Percentiles rank a stretch among this genome's conserved stretches.
These are phyloP conservation scores for Plectosphaerella plurivora DNA, from an alignment of 2,329 filamentous ascomycete species.

Conservation along the genomic window DNA sequence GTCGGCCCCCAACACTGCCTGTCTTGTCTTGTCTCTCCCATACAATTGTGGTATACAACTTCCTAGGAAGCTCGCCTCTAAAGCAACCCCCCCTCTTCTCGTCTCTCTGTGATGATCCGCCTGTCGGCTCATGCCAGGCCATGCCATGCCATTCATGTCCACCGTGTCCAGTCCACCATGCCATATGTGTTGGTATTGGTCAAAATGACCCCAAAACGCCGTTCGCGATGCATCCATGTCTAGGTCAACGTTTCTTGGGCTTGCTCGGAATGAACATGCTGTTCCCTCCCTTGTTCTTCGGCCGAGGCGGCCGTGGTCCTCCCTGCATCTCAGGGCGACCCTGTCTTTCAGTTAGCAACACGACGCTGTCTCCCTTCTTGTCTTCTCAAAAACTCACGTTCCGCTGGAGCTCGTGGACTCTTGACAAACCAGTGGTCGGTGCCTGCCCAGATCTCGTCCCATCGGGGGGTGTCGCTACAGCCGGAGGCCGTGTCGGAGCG, in stretches of 20 bases:
- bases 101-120: no score
- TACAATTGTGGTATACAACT: no score
- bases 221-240: background rate
- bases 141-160: no score
- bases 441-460: slow-evolving; percentile 10
- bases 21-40: no score
- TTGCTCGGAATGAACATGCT: background rate
- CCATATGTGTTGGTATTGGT: background rate
- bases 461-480: slow-evolving; percentile 12
- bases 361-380: no score
- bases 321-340: background rate
- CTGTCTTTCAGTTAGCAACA: background rate
- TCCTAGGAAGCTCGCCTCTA: no score
- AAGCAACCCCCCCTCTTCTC: no score
- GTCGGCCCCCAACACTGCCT: no score
- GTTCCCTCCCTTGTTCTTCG: background rate
- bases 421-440: slow-evolving; percentile 1
- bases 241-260: background rate
- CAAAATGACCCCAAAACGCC: background rate
- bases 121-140: no score
- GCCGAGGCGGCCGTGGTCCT: slow-evolving; percentile 16
- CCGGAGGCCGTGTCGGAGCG: slow-evolving; percentile 38
- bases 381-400: background rate
- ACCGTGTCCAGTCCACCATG: background rate
- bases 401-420: slow-evolving; percentile 1